Evolutionary conservation across 352 stramenopile species (phyloP).

Genomic region (Paralagenidium karlingii): DNA sequence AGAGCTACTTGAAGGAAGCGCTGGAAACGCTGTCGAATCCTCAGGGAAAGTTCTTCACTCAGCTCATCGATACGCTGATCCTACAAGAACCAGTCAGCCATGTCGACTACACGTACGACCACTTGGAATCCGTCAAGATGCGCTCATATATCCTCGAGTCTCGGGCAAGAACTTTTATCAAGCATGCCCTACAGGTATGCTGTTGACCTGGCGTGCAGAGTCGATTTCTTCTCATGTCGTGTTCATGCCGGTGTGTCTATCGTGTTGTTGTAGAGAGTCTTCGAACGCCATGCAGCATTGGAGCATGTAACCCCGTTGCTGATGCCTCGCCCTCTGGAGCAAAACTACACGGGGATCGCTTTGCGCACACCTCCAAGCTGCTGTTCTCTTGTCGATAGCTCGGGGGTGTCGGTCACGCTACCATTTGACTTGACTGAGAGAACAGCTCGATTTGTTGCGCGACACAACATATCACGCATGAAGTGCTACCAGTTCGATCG

Average conservation of each 20-base stretch:
- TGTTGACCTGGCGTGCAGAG: not conserved
- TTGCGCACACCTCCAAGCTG: constrained; percentile 38
- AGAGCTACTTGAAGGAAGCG: constrained; percentile 68
- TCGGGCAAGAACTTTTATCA: constrained; percentile 51
- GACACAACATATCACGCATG: constrained; percentile 64
- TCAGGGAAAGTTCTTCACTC: constrained; percentile 80
- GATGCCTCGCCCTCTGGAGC: constrained; percentile 49
- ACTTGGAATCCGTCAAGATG: constrained; percentile 72
- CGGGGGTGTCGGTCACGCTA: constrained; percentile 68
- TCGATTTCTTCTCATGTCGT: not conserved
- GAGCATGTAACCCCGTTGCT: constrained; percentile 69
- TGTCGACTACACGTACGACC: constrained; percentile 80
- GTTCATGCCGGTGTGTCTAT: not conserved
- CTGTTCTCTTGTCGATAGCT: constrained; percentile 53
- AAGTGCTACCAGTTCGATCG: constrained; percentile 82
- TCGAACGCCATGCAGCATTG: constrained; percentile 66
- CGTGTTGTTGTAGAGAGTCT: constrained; percentile 37
- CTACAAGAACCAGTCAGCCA: constrained; percentile 63
- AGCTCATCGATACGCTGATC: constrained; percentile 71
- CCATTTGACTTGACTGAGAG: constrained; percentile 79
- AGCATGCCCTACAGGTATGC: constrained; percentile 41
- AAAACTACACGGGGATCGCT: constrained; percentile 55
- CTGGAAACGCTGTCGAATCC: constrained; percentile 81
- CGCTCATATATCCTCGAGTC: constrained; percentile 47
- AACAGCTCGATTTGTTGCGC: constrained; percentile 63